These are phyloP conservation scores for Candida neerlandica DNA, from an alignment of 1,139 yeast genomes.

Conservation along the genomic window DNA sequence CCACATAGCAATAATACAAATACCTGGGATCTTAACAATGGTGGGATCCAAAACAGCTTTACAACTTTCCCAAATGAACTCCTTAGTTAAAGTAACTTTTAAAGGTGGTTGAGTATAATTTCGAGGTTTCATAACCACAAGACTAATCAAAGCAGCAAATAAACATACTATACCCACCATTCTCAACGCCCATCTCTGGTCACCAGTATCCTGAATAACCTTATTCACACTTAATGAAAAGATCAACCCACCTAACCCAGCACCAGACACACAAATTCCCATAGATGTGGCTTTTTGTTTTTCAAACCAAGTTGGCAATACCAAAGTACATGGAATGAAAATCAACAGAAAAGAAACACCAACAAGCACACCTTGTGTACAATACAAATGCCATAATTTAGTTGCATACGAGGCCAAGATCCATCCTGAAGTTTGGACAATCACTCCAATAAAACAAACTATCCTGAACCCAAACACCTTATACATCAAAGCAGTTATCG, in stretches of 20 bases:
- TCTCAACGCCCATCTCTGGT: slow-evolving; percentile 68
- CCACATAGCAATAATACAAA: slow-evolving; percentile 55
- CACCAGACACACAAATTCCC: slow-evolving; percentile 62
- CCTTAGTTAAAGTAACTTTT: slow-evolving; percentile 22
- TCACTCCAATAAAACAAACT: slow-evolving; percentile 49
- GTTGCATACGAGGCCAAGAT: slow-evolving; percentile 67
- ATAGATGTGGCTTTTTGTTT: slow-evolving; percentile 58
- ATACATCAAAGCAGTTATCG: slow-evolving; percentile 44
- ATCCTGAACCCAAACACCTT: slow-evolving; percentile 37
- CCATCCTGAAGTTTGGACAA: slow-evolving; percentile 57
- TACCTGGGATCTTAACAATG: slow-evolving; percentile 38
- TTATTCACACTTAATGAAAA: slow-evolving; percentile 53
- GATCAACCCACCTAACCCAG: slow-evolving; percentile 68
- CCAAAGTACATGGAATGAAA: slow-evolving; percentile 59
- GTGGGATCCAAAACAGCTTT: slow-evolving; percentile 30
- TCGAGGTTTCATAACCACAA: slow-evolving; percentile 49
- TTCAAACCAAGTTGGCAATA: slow-evolving; percentile 66
- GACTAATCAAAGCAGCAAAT: slow-evolving; percentile 36
- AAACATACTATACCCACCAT: slow-evolving; percentile 56
- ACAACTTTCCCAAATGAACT: slow-evolving; percentile 23
- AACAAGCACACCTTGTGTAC: slow-evolving; percentile 68
- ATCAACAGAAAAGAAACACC: slow-evolving; percentile 64
- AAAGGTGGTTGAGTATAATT: slow-evolving; percentile 34
- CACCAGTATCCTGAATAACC: slow-evolving; percentile 51
- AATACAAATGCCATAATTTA: slow-evolving; percentile 61